These are phyloP conservation scores for Rhododendron griersonianum DNA, from an alignment of 148 eudicot genomes.

Conservation along the genomic window DNA sequence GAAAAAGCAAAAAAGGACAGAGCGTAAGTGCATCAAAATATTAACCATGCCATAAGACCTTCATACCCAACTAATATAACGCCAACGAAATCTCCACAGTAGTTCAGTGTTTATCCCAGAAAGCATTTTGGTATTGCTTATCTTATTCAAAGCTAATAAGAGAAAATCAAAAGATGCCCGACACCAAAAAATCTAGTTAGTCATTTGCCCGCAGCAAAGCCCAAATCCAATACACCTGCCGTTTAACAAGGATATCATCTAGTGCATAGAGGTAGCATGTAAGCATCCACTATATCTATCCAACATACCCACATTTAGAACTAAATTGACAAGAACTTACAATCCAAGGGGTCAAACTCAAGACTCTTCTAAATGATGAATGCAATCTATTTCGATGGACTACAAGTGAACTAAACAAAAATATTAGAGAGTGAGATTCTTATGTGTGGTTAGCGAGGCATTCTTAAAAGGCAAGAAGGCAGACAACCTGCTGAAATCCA, in stretches of 20 bases:
- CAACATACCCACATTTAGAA: not conserved
- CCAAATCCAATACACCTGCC: not conserved
- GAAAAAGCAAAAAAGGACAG: not conserved
- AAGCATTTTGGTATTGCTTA: not conserved
- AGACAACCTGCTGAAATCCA: not conserved
- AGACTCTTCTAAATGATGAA: not conserved
- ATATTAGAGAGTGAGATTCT: not conserved
- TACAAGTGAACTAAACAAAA: not conserved
- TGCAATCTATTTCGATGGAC: not conserved
- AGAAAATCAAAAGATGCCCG: not conserved
- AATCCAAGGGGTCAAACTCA: not conserved
- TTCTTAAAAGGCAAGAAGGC: not conserved
- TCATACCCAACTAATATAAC: not conserved
- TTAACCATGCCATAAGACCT: not conserved
- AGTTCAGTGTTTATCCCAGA: not conserved
- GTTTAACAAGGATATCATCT: not conserved
- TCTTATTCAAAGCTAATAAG: not conserved
- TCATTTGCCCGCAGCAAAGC: not conserved
- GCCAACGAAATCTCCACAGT: not conserved
- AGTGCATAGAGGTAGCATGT: not conserved
- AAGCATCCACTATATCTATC: not conserved
- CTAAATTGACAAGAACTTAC: not conserved
- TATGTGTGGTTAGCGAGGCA: not conserved
- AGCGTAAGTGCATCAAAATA: not conserved
- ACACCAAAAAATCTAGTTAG: not conserved